Evolutionary conservation across 345 rosid genomes (phyloP), one percentile per base, ranked within the genome.

Genomic region (Pistacia atlantica): DNA sequence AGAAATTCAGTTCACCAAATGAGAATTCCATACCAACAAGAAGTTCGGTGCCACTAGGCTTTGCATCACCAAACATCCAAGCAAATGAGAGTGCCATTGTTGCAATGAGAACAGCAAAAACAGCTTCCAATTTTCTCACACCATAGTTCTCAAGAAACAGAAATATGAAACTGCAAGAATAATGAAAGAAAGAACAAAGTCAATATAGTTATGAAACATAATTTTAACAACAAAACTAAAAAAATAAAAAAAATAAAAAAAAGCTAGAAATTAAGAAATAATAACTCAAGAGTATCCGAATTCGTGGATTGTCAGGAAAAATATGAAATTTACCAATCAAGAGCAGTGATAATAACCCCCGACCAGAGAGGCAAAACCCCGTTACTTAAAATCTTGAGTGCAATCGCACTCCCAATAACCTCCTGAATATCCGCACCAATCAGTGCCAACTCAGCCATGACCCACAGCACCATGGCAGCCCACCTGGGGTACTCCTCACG

Each of bases 361-460:
- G 90, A 83, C 98, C 97, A 95, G 57, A 95, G 83, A 78, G 99
- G 97, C 76, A 95, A 67, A 74, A 80, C 67, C 52, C 97, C 93
- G 75, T 95, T 93, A 83, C 90, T 90, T 83, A 93, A 76, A 80
- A 95, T 92, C 88, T 89, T 82, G 67, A 92, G 80, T 54, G 99
- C 99, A 80, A 95, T 93, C 17, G 96, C 99, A 82, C 98, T 95
- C 8, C 98, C 98, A 63, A 92, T 95, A 59, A 95, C 99, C 80
- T 95, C 97, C 64, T 95, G 98, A 48, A 95, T 93, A 81, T 95
- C 99, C 46, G 99, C 87, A 4, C 98, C 99, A 69, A 95, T 93
- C 77, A 95, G 71, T 72, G 99, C 98, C 83, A 92, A 55, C 80
- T 93, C 99, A 17, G 97, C 88, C 99, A 95, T 95, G 56, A 95